phyloP scores from a whole-genome alignment of 345 rosid species.

The Bruguiera parviflora region DNA sequence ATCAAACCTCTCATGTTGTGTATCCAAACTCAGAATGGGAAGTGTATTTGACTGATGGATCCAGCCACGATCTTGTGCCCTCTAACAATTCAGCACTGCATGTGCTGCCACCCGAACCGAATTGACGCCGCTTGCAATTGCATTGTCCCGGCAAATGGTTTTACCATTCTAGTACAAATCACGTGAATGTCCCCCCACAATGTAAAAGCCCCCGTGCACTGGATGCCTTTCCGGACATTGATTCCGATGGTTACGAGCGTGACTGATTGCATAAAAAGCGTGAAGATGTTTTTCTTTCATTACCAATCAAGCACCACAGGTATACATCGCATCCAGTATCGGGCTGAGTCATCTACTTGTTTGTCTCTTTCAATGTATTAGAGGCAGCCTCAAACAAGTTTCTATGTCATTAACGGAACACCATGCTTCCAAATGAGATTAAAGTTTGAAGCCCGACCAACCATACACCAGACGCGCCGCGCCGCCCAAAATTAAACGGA shows the following conservation, averaged over 20 bases:
- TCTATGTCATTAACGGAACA: no score
- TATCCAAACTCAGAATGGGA: neutral
- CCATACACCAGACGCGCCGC: no score
- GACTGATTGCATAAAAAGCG: neutral
- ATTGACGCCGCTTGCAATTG: neutral
- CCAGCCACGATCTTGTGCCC: conserved; percentile 21
- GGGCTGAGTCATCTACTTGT: no score
- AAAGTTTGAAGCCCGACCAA: no score
- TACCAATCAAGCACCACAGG: no score
- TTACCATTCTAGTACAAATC: conserved; percentile 10
- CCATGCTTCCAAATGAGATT: no score
- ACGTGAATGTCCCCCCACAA: conserved; percentile 13
- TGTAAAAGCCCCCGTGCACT: neutral
- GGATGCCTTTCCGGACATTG: neutral
- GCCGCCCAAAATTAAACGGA: no score
- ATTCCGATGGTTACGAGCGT: neutral
- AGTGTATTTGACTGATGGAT: neutral
- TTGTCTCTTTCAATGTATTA: no score
- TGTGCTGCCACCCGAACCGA: conserved; percentile 27
- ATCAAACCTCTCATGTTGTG: neutral
- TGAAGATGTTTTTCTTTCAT: no score
- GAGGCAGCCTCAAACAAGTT: no score
- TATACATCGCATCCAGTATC: no score
- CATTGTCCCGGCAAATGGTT: conserved; percentile 1
- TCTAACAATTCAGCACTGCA: conserved; percentile 22